Base-by-base conservation (phyloP, 2,329 filamentous ascomycete genomes). In the Arthrinium phaeospermum region DNA sequence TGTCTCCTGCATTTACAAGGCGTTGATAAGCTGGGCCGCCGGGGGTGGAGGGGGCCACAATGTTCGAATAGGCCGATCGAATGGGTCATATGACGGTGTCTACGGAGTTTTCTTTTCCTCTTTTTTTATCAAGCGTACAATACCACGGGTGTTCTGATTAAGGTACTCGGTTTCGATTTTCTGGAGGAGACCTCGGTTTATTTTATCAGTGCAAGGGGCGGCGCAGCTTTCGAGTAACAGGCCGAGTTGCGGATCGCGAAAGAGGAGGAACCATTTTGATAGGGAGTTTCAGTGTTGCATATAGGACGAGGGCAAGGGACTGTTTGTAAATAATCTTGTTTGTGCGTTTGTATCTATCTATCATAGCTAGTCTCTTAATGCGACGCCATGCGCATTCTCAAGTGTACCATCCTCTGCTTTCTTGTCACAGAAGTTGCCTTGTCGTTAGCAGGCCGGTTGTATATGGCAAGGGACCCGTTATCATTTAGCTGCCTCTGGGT, bases 1-100 rank as follows among this genome's bases (percentile, higher is more conserved):
- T 67, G 64, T 46, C 61, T 44, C 44, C 45, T 67, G 49, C 69
- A 71, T 71, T 71, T 71, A 44, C 69, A 64, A 24, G 69, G 69
- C 51, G 69, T 71, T 71, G 24, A 49, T 46, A 64, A 61, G 30
- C 27, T 51, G 47, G 57, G 34, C 30, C 57, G 19, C 57, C 41
- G 34, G 57, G 57, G 57, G 41, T 41, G 30, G 57, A 34, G 16
- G 51, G 16, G 57, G 30, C 57, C 34, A 24, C 34, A 37, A 64
- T 64, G 57, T 64, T 19, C 34, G 46, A 24, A 64, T 41, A 41
- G 34, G 57, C 34, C 12, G 30, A 34, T 12, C 34, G 41, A 37
- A 64, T 22, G 57, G 57, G 34, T 41, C 57, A 64, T 64, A 64
- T 41, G 41, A 64, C 19, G 57, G 57, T 64, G 34, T 64, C 57